Conservation (phyloP, 306 rosid species). For the Lathyrus tuberosus region DNA sequence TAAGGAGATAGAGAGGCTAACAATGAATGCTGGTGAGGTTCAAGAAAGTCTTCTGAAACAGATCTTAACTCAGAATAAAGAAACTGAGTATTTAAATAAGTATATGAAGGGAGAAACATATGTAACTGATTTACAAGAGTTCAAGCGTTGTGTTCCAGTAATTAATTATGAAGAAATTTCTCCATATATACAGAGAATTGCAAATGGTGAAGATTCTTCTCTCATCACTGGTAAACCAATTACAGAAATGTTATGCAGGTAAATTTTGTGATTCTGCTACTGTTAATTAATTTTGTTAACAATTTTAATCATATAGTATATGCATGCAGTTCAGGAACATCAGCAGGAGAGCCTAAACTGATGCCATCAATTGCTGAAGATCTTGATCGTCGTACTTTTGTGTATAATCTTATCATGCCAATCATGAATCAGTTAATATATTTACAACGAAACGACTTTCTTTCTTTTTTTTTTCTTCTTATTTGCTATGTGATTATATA, state of each 20-base stretch:
- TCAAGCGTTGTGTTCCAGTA: slow-evolving; percentile 66
- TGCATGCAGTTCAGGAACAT: slow-evolving; percentile 87
- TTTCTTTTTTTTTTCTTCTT: too few relatives aligned
- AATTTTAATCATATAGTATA: slow-evolving; percentile 3
- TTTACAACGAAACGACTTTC: too few relatives aligned
- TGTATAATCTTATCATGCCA: slow-evolving; percentile 87
- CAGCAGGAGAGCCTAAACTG: slow-evolving; percentile 86
- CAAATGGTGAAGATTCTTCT: slow-evolving; percentile 81
- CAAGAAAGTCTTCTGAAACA: slow-evolving; percentile 68
- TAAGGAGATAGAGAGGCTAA: slow-evolving; percentile 79
- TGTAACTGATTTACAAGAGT: slow-evolving; percentile 43
- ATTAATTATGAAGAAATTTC: slow-evolving; percentile 54
- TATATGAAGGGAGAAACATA: slow-evolving; percentile 49
- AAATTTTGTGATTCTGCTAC: neutral
- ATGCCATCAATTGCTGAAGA: slow-evolving; percentile 84
- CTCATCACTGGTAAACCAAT: slow-evolving; percentile 76
- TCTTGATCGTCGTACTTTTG: slow-evolving; percentile 82
- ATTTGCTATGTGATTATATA: too few relatives aligned
- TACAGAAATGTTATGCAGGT: slow-evolving; percentile 92
- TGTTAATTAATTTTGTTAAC: neutral
- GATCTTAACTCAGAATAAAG: slow-evolving; percentile 61
- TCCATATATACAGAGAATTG: slow-evolving; percentile 73
- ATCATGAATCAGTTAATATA: slow-evolving; percentile 74
- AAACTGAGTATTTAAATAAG: slow-evolving; percentile 72
- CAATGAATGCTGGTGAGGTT: slow-evolving; percentile 64